Conservation (phyloP, 2,329 filamentous ascomycete genomes). For the Aspergillus proliferans region DNA sequence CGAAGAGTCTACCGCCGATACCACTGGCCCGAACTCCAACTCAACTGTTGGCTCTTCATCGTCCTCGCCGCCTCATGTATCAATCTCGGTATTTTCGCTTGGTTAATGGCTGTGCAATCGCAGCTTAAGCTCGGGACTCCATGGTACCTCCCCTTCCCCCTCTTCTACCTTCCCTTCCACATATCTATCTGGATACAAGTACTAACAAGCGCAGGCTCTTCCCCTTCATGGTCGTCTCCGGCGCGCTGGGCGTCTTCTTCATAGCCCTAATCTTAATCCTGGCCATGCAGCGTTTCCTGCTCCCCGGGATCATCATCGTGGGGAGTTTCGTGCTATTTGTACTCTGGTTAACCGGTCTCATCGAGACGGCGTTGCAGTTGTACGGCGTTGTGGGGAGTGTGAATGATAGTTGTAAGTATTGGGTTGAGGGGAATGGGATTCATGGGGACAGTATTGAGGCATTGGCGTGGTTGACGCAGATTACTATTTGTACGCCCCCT, state of each 20-base stretch:
- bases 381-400: conserved; percentile 53
- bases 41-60: conserved; percentile 60
- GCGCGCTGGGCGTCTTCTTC: conserved; percentile 52
- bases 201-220: conserved; percentile 48
- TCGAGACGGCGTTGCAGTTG: conserved; percentile 58
- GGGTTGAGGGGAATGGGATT: conserved; percentile 43
- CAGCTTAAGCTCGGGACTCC: conserved; percentile 52
- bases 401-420: conserved; percentile 54
- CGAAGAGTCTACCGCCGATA: conserved; percentile 41
- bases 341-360: conserved; percentile 56
- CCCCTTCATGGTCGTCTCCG: conserved; percentile 56
- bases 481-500: conserved; percentile 52
- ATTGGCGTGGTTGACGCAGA: conserved; percentile 57
- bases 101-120: conserved; percentile 55
- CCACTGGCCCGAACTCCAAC: conserved; percentile 59
- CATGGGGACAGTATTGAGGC: conserved; percentile 49
- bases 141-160: conserved; percentile 42
- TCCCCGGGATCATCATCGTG: conserved; percentile 55
- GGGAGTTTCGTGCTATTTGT: conserved; percentile 57
- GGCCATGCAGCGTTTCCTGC: conserved; percentile 49
- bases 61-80: conserved; percentile 54
- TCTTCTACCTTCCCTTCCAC: not conserved
- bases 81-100: conserved; percentile 55
- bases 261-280: conserved; percentile 54
- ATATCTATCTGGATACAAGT: conserved; percentile 2